These are phyloP conservation scores for Colletotrichum sp. DNA, from an alignment of 2,329 filamentous ascomycete genomes.

Conservation along the genomic window DNA sequence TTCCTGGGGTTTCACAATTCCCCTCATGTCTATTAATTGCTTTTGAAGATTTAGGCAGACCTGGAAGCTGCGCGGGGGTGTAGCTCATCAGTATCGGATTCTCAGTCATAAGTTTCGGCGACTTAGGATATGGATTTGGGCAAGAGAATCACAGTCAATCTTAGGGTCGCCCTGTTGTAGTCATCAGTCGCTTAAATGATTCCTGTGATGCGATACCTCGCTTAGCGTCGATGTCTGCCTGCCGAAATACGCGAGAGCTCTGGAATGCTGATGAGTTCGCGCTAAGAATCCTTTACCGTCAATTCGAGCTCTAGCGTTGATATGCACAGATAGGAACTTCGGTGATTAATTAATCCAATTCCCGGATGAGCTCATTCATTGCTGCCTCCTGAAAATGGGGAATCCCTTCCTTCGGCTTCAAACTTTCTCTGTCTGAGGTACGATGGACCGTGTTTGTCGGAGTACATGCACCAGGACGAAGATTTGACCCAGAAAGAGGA, in stretches of 20 bases:
- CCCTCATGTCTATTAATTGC: not conserved
- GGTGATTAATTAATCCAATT: not conserved
- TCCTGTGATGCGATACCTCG: not conserved
- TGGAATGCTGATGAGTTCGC: not conserved
- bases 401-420: not conserved
- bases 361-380: not conserved
- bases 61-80: accelerated
- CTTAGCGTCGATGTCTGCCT: not conserved
- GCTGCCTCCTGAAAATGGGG: not conserved
- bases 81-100: not conserved
- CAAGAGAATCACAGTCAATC: not conserved
- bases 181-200: not conserved
- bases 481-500: not conserved
- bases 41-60: not conserved
- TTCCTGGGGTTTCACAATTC: not conserved
- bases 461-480: not conserved
- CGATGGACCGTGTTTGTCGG: not conserved
- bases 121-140: not conserved
- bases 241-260: not conserved
- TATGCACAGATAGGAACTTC: not conserved
- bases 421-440: not conserved
- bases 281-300: not conserved
- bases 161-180: accelerated
- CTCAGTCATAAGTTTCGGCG: not conserved
- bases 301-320: not conserved